Evolutionary conservation across 1,139 yeast species (phyloP).

Genomic region (Candida sp.): DNA sequence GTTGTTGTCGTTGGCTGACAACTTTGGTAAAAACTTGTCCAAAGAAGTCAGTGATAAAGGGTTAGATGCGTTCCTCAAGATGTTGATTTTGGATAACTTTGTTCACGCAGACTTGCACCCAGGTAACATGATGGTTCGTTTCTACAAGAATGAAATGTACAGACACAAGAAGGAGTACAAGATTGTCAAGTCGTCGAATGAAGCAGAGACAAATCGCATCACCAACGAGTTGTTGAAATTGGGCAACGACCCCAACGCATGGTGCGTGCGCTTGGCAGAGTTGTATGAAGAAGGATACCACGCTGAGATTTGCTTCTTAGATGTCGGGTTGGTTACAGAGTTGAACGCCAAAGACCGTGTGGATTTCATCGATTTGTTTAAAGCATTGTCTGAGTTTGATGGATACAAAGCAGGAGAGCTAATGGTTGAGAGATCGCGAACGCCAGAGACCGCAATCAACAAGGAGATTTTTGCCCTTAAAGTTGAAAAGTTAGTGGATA

Average conservation of each 20-base stretch:
- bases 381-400: constrained; percentile 88
- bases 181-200: constrained; percentile 49
- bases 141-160: constrained; percentile 57
- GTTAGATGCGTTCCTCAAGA: constrained; percentile 87
- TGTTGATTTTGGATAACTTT: constrained; percentile 92
- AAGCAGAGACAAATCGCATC: constrained; percentile 50
- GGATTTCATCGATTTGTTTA: constrained; percentile 88
- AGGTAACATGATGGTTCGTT: constrained; percentile 88
- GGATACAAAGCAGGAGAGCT: constrained; percentile 95
- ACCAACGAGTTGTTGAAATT: constrained; percentile 49
- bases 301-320: constrained; percentile 91
- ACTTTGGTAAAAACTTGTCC: constrained; percentile 58
- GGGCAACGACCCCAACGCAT: constrained; percentile 43
- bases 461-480: constrained; percentile 86
- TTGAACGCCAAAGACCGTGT: constrained; percentile 75
- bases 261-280: constrained; percentile 53
- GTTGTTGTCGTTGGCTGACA: constrained; percentile 50
- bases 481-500: constrained; percentile 80
- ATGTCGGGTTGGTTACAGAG: constrained; percentile 93
- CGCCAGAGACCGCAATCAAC: constrained; percentile 91
- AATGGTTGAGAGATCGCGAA: constrained; percentile 92
- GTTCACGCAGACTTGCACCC: constrained; percentile 98
- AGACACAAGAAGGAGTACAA: constrained; percentile 51
- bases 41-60: constrained; percentile 86
- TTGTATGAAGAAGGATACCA: constrained; percentile 68